Conservation (phyloP, 345 rosid genomes). For the Erucastrum elatum region DNA sequence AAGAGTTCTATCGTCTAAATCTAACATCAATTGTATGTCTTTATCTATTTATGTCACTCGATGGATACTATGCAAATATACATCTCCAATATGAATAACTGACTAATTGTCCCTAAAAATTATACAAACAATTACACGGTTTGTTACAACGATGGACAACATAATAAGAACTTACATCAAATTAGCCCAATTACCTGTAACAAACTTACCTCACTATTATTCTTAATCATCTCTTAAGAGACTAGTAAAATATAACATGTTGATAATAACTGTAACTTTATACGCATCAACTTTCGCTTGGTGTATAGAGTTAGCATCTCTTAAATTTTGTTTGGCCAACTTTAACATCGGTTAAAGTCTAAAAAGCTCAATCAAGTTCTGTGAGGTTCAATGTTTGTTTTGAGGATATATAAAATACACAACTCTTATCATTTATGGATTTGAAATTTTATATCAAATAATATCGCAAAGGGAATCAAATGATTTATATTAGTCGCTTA, state of each 20-base stretch:
- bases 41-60: too few relatives aligned
- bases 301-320: background rate
- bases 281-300: background rate
- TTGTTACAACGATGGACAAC: background rate
- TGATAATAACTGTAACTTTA: too few relatives aligned
- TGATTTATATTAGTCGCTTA: background rate
- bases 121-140: background rate
- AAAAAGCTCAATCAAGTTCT: background rate
- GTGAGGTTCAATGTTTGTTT: background rate
- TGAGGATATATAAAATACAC: background rate
- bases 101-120: too few relatives aligned
- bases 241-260: too few relatives aligned
- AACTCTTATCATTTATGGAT: background rate
- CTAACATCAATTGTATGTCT: too few relatives aligned
- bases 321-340: background rate
- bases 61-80: too few relatives aligned
- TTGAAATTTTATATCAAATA: background rate
- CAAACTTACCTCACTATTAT: background rate
- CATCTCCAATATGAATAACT: too few relatives aligned
- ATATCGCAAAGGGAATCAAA: background rate
- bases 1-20: too few relatives aligned
- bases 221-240: too few relatives aligned
- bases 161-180: background rate
- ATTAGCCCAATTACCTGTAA: background rate
- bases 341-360: background rate